Conservation (phyloP, 2,329 filamentous ascomycete genomes). For the Claviceps humidiphila region DNA sequence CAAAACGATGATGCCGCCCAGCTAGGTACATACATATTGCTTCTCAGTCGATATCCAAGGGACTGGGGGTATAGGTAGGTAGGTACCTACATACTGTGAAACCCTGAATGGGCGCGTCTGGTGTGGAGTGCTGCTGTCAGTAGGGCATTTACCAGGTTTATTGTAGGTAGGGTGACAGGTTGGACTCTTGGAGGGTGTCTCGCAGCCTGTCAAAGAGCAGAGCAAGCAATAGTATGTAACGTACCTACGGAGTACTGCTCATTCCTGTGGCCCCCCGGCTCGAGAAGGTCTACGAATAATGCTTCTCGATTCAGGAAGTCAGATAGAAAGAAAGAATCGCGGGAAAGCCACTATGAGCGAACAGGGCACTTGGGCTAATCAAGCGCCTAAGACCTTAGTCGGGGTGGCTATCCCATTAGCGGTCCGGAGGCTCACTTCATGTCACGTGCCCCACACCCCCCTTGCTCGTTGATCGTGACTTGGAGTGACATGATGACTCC, state of each 20-base stretch:
- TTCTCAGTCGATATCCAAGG: background rate
- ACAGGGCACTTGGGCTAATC: background rate
- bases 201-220: background rate
- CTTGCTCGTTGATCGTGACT: no score
- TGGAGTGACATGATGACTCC: no score
- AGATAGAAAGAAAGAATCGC: constrained; percentile 19
- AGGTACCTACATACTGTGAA: no score
- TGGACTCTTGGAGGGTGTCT: background rate
- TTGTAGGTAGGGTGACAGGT: background rate
- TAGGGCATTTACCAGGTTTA: background rate
- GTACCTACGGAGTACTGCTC: background rate
- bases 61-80: no score
- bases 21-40: background rate
- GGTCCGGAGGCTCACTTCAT: no score
- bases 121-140: background rate
- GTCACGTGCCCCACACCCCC: no score
- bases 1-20: background rate
- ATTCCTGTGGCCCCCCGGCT: background rate
- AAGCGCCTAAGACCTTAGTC: background rate
- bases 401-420: background rate
- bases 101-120: no score
- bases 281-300: constrained; percentile 4
- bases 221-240: background rate
- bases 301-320: constrained; percentile 14
- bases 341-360: constrained; percentile 8